Evolutionary conservation across 768 basidiomycete species (phyloP).

Genomic region (Amanita jacksonii): DNA sequence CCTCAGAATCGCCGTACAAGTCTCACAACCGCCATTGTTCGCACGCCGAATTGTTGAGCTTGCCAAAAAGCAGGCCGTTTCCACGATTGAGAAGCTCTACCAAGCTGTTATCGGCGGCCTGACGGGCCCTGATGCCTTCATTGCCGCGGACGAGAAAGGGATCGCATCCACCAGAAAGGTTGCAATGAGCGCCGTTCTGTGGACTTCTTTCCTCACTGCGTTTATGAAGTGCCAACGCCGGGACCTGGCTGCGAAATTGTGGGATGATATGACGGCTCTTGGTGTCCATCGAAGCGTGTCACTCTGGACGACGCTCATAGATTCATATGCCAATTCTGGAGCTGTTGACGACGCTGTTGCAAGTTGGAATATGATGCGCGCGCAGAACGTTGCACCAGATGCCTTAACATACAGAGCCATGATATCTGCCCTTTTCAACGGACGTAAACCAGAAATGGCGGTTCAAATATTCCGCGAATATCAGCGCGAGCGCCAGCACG

Average conservation of each 20-base stretch:
- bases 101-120: conserved; percentile 40
- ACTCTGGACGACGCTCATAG: conserved; percentile 67
- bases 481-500: conserved; percentile 24
- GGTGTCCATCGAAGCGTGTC: conserved; percentile 41
- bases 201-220: conserved; percentile 57
- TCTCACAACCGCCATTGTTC: conserved; percentile 41
- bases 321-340: conserved; percentile 45
- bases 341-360: conserved; percentile 42
- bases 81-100: conserved; percentile 39
- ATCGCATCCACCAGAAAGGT: conserved; percentile 32
- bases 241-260: conserved; percentile 52
- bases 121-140: conserved; percentile 39
- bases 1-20: conserved; percentile 39
- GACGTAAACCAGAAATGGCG: conserved; percentile 41
- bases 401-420: conserved; percentile 59
- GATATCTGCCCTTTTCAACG: conserved; percentile 50
- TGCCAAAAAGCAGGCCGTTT: conserved; percentile 22
- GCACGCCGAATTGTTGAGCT: conserved; percentile 41
- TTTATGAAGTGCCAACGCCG: conserved; percentile 48
- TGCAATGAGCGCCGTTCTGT: conserved; percentile 45
- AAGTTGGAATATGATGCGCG: conserved; percentile 57
- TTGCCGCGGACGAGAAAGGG: conserved; percentile 33
- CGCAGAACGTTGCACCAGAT: conserved; percentile 49
- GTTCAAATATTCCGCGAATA: conserved; percentile 42
- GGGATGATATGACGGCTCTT: conserved; percentile 53